Evolutionary conservation across 768 basidiomycete genomes (phyloP), one percentile per base, ranked within the genome.

Genomic region (Cytidiella melzeri): DNA sequence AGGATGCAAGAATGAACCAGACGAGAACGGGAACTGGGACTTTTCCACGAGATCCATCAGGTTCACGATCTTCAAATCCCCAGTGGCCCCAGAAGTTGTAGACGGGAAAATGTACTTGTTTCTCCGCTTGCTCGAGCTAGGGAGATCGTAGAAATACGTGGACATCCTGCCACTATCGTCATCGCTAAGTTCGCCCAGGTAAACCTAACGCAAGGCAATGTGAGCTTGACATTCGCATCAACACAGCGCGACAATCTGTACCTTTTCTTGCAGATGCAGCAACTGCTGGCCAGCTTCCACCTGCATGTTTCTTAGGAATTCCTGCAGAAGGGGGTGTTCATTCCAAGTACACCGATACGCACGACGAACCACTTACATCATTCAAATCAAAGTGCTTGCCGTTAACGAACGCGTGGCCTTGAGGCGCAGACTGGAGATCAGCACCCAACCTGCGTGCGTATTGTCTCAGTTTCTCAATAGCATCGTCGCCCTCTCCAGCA

Each of bases 61-160:
- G 55, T 77, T 79, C 50, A 77, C 63, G 21, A 89, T 67, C 23
- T 69, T 71, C 10, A 88, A 61, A 30, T 69, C 68, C 15, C 72
- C 72, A 2, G 73, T 59, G 27, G 67, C 70, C 12, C 67, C 67
- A 6, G 70, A 34, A 15, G 30, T 7, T 7, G 30, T 15, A 34
- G 30, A 59, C 0, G 84, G 80, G 58, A 81, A 79, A 47, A 97
- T 82, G 60, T 87, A 80, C 23, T 67, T 71, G 64, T 92, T 97
- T n/a, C 96, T 69, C 10, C 84, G 75, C 48, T 74, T 69, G 37
- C 73, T 72, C 0, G 89, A 81, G 0, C 78, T 79, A 1, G 93
- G 88, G 5, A 93, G 75, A 58, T 95, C 91, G 61, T 95, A 97
- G 69, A 97, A 98, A 67, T 88, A 92, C 12, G 74, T 84, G 25